Conservation (phyloP, 371 early-diverging fungal species). For the Funneliformis caledonium region DNA sequence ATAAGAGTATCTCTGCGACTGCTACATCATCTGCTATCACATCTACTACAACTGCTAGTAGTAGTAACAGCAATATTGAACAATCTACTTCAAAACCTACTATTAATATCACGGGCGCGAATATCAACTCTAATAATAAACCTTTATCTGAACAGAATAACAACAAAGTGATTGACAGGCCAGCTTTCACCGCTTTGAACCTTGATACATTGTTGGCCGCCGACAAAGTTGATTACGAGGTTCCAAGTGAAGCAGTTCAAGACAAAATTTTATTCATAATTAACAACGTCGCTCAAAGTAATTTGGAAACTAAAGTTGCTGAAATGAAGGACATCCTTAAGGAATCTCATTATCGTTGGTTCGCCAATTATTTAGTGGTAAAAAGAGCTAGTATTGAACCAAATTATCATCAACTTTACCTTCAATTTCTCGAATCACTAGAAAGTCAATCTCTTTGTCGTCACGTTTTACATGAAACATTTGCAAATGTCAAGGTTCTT, state of each 20-base stretch:
- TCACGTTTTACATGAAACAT: conserved; percentile 88
- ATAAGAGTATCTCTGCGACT: conserved; percentile 30
- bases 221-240: conserved; percentile 53
- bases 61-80: conserved; percentile 10
- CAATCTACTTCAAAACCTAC: background rate
- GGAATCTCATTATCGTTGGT: conserved; percentile 79
- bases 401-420: conserved; percentile 90
- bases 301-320: conserved; percentile 77
- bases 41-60: background rate
- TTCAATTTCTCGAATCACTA: conserved; percentile 75
- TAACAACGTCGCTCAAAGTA: conserved; percentile 91
- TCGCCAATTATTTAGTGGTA: conserved; percentile 89
- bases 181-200: conserved; percentile 67
- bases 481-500: conserved; percentile 80
- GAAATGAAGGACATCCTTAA: conserved; percentile 80
- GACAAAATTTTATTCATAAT: conserved; percentile 96
- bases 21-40: conserved; percentile 25
- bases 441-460: conserved; percentile 63
- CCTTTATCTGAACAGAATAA: conserved; percentile 35
- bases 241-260: conserved; percentile 75
- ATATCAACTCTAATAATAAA: background rate
- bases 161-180: conserved; percentile 38
- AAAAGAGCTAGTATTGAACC: conserved; percentile 95
- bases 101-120: background rate
- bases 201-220: conserved; percentile 55